Evolutionary conservation across 345 rosid species (phyloP).

Genomic region (Lumnitzera littorea): DNA sequence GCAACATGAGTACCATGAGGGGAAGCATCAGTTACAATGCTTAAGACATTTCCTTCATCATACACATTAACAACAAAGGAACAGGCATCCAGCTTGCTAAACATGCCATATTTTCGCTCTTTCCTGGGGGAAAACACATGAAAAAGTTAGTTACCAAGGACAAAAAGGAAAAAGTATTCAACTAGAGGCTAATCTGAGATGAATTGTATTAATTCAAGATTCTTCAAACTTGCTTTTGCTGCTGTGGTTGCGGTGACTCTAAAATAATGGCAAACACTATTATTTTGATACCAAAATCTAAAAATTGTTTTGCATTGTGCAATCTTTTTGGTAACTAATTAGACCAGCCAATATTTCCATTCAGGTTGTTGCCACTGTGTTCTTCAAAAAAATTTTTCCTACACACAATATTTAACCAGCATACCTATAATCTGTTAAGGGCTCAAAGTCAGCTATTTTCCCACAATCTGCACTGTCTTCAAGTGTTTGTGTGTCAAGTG

Average conservation of each 20-base stretch:
- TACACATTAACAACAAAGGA: slow-evolving; percentile 74
- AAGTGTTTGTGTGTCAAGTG: slow-evolving; percentile 87
- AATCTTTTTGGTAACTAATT: too few species aligned
- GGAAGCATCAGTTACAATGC: slow-evolving; percentile 91
- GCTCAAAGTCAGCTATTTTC: slow-evolving; percentile 67
- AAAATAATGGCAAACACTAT: too few species aligned
- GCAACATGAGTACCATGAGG: slow-evolving; percentile 99
- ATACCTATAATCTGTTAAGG: slow-evolving; percentile 80
- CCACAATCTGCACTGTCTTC: slow-evolving; percentile 77
- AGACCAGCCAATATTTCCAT: too few species aligned
- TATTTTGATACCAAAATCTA: too few species aligned
- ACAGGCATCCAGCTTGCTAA: slow-evolving; percentile 96
- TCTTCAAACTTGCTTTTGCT: too few species aligned
- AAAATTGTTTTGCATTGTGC: too few species aligned
- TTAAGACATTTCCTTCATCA: slow-evolving; percentile 73
- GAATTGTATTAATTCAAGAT: too few species aligned
- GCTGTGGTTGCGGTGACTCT: too few species aligned
- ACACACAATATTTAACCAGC: slow-evolving; percentile 1
- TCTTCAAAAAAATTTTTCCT: slow-evolving; percentile 4
- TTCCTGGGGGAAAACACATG: slow-evolving; percentile 34
- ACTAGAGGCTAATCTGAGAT: slow-evolving; percentile 1
- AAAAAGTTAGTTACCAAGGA: too few species aligned
- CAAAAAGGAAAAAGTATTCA: not conserved
- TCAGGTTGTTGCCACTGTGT: not conserved
- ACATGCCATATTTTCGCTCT: slow-evolving; percentile 78